A percentile compares a stretch with the other conserved stretches of the same genome.
These are phyloP conservation scores for Coniochaeta sp. DNA, from an alignment of 2,329 filamentous ascomycete species.

Conservation along the genomic window DNA sequence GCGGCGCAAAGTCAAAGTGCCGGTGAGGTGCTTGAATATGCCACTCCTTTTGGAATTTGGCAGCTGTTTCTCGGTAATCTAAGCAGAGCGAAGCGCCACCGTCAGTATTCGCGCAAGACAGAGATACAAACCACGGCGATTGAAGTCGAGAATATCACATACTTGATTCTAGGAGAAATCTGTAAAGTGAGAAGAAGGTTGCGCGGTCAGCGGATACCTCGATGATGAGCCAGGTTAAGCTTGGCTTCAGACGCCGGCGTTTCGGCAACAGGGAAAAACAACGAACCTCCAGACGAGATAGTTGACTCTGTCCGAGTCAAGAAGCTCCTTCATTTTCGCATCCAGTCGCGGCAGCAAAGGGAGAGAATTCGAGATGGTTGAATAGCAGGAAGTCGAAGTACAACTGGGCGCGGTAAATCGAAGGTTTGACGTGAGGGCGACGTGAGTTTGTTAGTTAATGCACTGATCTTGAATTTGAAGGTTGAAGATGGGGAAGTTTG, in stretches of 20 bases:
- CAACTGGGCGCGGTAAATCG: neutral
- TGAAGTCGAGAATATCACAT: slow-evolving; percentile 27
- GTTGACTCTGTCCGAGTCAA: slow-evolving; percentile 62
- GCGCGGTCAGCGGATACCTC: slow-evolving; percentile 7
- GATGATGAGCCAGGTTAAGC: neutral
- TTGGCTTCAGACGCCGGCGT: slow-evolving; percentile 1
- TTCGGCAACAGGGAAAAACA: slow-evolving; percentile 11
- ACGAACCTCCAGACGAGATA: slow-evolving; percentile 65
- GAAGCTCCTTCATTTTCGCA: slow-evolving; percentile 49
- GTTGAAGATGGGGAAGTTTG: neutral
- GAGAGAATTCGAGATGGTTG: neutral
- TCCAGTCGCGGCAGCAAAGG: slow-evolving; percentile 9
- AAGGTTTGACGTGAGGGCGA: neutral
- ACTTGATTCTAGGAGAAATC: slow-evolving; percentile 57
- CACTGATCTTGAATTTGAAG: slow-evolving; percentile 1
- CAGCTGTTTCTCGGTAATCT: slow-evolving; percentile 62
- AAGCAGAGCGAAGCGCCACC: slow-evolving; percentile 15
- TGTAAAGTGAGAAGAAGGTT: slow-evolving; percentile 17
- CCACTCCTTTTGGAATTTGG: slow-evolving; percentile 64
- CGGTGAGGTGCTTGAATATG: slow-evolving; percentile 54
- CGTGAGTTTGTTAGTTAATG: neutral
- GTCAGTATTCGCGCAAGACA: slow-evolving; percentile 23
- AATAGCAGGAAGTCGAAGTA: neutral
- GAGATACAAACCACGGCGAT: neutral
- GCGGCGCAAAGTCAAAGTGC: slow-evolving; percentile 55